A percentile compares a stretch with the other conserved stretches of the same genome.
phyloP scores from a whole-genome alignment of 1,284 basidiomycete species.

The Rhodotorula sp. region DNA sequence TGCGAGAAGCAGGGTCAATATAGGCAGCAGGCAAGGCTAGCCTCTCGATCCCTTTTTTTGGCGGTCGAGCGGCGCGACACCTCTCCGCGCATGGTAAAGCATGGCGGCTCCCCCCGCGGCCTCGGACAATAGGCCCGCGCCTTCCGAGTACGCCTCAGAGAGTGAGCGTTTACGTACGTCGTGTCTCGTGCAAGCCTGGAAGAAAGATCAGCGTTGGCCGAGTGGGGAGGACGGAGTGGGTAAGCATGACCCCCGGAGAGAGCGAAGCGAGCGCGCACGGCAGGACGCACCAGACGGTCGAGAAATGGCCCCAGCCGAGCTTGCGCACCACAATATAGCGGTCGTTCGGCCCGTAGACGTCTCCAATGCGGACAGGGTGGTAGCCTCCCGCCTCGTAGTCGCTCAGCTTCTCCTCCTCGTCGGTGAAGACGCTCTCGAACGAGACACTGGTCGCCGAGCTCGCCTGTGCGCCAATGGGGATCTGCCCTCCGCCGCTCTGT shows the following conservation, averaged over 20 bases:
- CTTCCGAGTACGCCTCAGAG: no score
- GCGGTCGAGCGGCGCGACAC: no score
- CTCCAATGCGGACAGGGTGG: slow-evolving; percentile 86
- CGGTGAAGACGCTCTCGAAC: slow-evolving; percentile 43
- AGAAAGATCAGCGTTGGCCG: background rate
- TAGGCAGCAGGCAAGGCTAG: no score
- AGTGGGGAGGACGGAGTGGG: slow-evolving; percentile 2
- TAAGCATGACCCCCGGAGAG: background rate
- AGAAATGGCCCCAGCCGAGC: slow-evolving; percentile 97
- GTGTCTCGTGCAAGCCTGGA: slow-evolving; percentile 23
- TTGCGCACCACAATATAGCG: slow-evolving; percentile 91
- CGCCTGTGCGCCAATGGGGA: slow-evolving; percentile 9
- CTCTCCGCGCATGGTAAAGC: no score
- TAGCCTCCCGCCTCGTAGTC: slow-evolving; percentile 90
- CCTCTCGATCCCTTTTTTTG: background rate
- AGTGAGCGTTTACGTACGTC: background rate
- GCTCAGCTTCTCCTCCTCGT: slow-evolving; percentile 48
- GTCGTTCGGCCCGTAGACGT: slow-evolving; percentile 63
- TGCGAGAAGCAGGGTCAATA: background rate
- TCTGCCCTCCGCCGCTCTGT: slow-evolving; percentile 3
- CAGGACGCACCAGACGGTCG: slow-evolving; percentile 47
- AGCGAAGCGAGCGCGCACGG: background rate
- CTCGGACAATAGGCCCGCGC: no score
- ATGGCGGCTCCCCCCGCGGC: no score
- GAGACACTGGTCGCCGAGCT: slow-evolving; percentile 31